phyloP scores from a whole-genome alignment of 345 rosid species.

The Durio zibethinus region DNA sequence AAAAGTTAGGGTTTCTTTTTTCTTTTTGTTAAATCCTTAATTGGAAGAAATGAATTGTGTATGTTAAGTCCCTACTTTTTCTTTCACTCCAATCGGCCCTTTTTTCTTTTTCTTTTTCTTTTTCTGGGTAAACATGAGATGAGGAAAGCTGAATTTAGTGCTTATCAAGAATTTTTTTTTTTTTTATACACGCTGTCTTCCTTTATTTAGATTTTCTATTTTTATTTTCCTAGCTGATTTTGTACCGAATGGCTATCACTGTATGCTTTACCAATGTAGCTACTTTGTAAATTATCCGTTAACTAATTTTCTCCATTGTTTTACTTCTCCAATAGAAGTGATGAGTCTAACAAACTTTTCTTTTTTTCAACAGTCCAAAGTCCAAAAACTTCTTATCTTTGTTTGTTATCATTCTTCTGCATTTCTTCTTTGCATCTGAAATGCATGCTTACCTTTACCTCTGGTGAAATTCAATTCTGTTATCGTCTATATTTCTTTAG shows the following conservation, averaged over 20 bases:
- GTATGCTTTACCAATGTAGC: neutral
- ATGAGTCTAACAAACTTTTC: neutral
- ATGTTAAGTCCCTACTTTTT: neutral
- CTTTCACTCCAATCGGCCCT: neutral
- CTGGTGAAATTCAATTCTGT: neutral
- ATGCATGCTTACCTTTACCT: neutral
- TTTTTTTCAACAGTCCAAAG: neutral
- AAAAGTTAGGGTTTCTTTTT: neutral
- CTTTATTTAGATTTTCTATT: neutral
- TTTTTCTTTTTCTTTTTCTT: no score
- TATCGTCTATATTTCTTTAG: neutral
- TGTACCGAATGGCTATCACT: neutral
- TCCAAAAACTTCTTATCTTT: neutral
- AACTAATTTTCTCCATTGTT: neutral
- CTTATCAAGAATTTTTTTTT: neutral
- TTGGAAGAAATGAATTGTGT: neutral
- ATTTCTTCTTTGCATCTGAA: neutral
- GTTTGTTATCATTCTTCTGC: neutral
- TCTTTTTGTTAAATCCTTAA: neutral
- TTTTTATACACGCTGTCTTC: neutral
- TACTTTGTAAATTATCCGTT: neutral
- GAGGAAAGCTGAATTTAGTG: neutral
- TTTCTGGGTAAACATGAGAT: neutral
- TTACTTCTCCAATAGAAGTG: neutral
- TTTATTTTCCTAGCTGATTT: neutral